Evolutionary conservation across 2,329 filamentous ascomycete genomes (phyloP).

Genomic region (Anisogramma anomala): DNA sequence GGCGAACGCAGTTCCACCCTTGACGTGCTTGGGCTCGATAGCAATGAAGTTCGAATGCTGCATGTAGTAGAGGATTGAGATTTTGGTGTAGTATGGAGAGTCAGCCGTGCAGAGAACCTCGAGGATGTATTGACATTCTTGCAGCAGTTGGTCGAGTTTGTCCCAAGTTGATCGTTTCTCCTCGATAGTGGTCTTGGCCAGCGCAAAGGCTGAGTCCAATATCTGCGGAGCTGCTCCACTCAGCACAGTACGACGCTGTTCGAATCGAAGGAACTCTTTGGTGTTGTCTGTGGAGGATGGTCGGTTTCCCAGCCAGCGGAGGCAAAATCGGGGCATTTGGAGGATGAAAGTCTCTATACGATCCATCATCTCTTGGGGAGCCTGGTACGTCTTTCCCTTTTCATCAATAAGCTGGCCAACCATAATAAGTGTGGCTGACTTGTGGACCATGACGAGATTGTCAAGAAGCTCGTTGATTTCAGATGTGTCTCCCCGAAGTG

Average conservation of each 20-base stretch:
- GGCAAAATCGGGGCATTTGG: constrained; percentile 47
- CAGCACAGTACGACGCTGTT: constrained; percentile 45
- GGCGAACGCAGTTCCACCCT: constrained; percentile 6
- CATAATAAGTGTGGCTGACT: constrained; percentile 40
- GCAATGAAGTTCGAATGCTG: constrained; percentile 34
- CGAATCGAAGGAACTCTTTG: constrained; percentile 49
- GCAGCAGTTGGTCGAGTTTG: constrained; percentile 42
- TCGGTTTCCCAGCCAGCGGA: constrained; percentile 50
- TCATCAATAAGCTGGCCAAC: constrained; percentile 16
- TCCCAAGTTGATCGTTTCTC: constrained; percentile 40
- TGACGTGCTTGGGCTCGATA: constrained; percentile 30
- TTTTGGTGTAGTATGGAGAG: constrained; percentile 45
- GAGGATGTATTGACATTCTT: constrained; percentile 43
- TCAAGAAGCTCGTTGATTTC: constrained; percentile 52
- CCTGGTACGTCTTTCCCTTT: constrained; percentile 4
- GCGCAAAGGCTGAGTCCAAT: constrained; percentile 49
- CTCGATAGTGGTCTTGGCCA: constrained; percentile 42
- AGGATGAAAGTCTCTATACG: constrained; percentile 46
- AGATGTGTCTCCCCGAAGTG: constrained; percentile 44
- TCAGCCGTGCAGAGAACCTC: constrained; percentile 37
- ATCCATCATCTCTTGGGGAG: constrained; percentile 17
- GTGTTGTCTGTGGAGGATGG: constrained; percentile 38
- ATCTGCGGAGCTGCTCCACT: constrained; percentile 41
- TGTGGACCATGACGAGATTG: constrained; percentile 43
- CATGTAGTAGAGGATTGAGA: constrained; percentile 63